Percentiles rank a stretch among this genome's conserved stretches.
These are phyloP conservation scores for Aspergillus candidus DNA, from an alignment of 2,329 filamentous ascomycete species.

Conservation along the genomic window DNA sequence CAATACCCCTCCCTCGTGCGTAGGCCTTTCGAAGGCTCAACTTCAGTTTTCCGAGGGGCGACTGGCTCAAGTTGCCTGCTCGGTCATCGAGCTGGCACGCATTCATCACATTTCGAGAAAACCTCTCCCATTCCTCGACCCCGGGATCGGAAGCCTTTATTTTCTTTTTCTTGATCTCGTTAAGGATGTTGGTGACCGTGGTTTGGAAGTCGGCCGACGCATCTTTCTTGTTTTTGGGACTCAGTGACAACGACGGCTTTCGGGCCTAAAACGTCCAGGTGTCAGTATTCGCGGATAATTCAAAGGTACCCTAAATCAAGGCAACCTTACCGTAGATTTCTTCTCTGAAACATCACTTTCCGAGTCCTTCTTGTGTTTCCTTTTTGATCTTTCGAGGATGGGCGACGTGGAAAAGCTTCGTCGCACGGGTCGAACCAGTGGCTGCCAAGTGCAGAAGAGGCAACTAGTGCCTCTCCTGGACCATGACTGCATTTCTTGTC, in stretches of 20 bases:
- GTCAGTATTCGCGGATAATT: not conserved
- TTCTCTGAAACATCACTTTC: not conserved
- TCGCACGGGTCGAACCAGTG: constrained; percentile 20
- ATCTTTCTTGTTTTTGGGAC: constrained; percentile 1
- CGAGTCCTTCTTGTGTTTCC: constrained; percentile 11
- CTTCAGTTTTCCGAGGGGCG: constrained; percentile 19
- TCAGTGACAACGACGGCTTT: no score
- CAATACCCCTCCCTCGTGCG: constrained; percentile 46
- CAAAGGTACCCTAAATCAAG: not conserved
- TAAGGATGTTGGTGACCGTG: constrained; percentile 23
- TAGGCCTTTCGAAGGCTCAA: constrained; percentile 53
- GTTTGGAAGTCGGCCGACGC: constrained; percentile 21
- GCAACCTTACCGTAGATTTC: not conserved
- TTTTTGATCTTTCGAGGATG: constrained; percentile 17
- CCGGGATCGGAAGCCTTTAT: constrained; percentile 10
- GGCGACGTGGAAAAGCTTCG: constrained; percentile 30
- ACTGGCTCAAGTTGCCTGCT: constrained; percentile 13
- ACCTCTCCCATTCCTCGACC: constrained; percentile 22
- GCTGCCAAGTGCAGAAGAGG: constrained; percentile 37
- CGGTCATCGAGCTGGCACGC: constrained; percentile 24
- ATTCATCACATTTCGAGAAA: constrained; percentile 27
- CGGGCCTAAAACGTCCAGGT: no score
- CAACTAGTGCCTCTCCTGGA: constrained; percentile 32
- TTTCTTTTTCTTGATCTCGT: constrained; percentile 18
- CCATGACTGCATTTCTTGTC: constrained; percentile 37